Percentiles rank a stretch among this genome's conserved stretches.
These are phyloP conservation scores for Spinellus fusiger DNA, from an alignment of 192 early-diverging fungal genomes.

Conservation along the genomic window DNA sequence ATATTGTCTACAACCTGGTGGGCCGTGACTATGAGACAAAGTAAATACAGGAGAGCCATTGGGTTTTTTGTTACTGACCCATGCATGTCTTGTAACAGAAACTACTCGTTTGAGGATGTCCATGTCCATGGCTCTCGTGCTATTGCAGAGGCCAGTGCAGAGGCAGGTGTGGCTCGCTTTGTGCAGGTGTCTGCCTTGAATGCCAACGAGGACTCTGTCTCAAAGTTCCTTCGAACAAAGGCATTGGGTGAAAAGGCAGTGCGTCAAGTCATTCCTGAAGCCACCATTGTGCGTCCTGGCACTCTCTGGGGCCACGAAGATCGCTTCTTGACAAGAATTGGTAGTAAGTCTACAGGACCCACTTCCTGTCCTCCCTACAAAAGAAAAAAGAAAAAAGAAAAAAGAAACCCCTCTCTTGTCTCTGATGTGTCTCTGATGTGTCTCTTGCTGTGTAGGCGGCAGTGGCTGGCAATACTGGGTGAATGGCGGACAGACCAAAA, in stretches of 20 bases:
- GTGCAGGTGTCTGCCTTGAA: slow-evolving; percentile 88
- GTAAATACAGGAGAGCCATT: slow-evolving; percentile 32
- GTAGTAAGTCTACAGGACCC: slow-evolving; percentile 48
- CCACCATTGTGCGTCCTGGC: slow-evolving; percentile 89
- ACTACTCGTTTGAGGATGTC: slow-evolving; percentile 82
- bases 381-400: too few species aligned
- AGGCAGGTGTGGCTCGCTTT: slow-evolving; percentile 77
- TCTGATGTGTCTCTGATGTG: too few species aligned
- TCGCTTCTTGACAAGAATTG: slow-evolving; percentile 86
- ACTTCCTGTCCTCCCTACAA: too few species aligned
- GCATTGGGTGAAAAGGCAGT: slow-evolving; percentile 89
- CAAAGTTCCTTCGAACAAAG: slow-evolving; percentile 81
- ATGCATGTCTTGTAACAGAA: too few species aligned
- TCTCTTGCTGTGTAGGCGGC: slow-evolving; percentile 23
- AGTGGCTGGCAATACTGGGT: slow-evolving; percentile 52
- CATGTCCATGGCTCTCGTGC: slow-evolving; percentile 78
- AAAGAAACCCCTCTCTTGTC: too few species aligned
- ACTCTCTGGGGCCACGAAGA: slow-evolving; percentile 91
- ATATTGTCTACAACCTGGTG: slow-evolving; percentile 93
- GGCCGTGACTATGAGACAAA: slow-evolving; percentile 89
- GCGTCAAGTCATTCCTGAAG: slow-evolving; percentile 82
- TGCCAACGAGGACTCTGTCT: slow-evolving; percentile 68
- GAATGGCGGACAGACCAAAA: slow-evolving; percentile 61
- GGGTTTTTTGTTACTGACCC: not conserved
- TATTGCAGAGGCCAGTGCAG: slow-evolving; percentile 73